phyloP scores from a whole-genome alignment of 441 rosid genomes.

The Breynia disticha region DNA sequence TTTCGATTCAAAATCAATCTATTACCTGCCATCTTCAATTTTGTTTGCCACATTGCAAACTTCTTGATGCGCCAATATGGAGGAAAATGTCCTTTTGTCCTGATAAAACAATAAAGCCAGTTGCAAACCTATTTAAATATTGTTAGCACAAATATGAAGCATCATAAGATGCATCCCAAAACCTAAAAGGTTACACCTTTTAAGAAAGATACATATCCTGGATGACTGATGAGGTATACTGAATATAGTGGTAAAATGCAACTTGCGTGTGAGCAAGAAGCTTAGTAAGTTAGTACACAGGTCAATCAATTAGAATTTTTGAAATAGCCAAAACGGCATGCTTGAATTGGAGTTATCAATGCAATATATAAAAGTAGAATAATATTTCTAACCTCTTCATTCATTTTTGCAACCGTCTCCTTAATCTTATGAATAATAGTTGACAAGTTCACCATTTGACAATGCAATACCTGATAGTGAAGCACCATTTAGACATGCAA shows the following conservation, averaged over 20 bases:
- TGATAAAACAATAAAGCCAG: slow-evolving; percentile 19
- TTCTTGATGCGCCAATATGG: slow-evolving; percentile 30
- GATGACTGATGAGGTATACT: neutral
- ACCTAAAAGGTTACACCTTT: neutral
- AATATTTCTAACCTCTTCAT: slow-evolving; percentile 42
- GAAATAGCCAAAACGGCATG: slow-evolving; percentile 9
- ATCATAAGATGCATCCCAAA: neutral
- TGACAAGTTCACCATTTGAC: slow-evolving; percentile 46
- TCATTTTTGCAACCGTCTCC: slow-evolving; percentile 47
- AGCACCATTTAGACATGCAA: slow-evolving; percentile 5
- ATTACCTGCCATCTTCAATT: slow-evolving; percentile 32
- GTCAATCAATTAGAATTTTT: neutral
- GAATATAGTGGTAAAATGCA: neutral
- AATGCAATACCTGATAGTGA: slow-evolving; percentile 42
- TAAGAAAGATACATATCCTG: neutral
- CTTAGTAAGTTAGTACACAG: neutral
- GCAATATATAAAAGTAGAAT: too few relatives aligned
- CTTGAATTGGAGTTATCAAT: too few relatives aligned
- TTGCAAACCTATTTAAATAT: slow-evolving; percentile 9
- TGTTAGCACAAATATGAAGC: neutral
- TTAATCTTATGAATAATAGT: slow-evolving; percentile 47
- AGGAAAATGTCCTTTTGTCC: slow-evolving; percentile 47
- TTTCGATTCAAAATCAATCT: slow-evolving; percentile 1
- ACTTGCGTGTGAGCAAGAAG: neutral
- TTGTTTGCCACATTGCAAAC: slow-evolving; percentile 18